phyloP scores from a whole-genome alignment of 2,329 filamentous ascomycete genomes.

The Aspergillus chevalieri region DNA sequence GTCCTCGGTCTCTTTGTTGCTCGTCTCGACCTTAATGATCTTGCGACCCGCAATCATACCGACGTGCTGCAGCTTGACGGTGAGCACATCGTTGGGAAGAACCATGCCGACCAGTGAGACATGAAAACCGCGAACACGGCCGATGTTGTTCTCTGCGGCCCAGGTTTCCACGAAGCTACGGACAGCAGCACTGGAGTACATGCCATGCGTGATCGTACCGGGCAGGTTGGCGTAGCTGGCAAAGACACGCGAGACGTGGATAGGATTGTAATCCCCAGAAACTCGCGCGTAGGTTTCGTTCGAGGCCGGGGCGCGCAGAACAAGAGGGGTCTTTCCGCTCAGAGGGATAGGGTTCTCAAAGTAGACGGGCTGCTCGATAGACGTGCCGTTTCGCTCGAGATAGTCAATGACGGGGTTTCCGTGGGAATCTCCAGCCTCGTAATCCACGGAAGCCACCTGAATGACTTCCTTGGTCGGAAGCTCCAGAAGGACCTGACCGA shows the following conservation, averaged over 20 bases:
- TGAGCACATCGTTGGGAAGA: constrained; percentile 87
- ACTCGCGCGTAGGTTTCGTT: constrained; percentile 98
- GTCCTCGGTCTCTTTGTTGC: constrained; percentile 91
- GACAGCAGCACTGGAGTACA: constrained; percentile 97
- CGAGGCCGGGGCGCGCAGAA: constrained; percentile 83
- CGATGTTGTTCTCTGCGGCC: constrained; percentile 98
- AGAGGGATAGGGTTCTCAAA: constrained; percentile 97
- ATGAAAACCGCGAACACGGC: constrained; percentile 94
- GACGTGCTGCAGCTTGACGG: constrained; percentile 91
- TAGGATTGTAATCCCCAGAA: constrained; percentile 97
- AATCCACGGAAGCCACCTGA: constrained; percentile 94
- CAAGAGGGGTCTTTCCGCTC: constrained; percentile 82
- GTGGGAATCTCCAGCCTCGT: constrained; percentile 82
- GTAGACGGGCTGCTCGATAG: constrained; percentile 90
- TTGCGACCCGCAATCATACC: constrained; percentile 98
- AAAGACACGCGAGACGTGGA: constrained; percentile 96
- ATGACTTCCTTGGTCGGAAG: constrained; percentile 95
- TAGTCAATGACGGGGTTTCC: constrained; percentile 98
- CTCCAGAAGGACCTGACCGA: constrained; percentile 87
- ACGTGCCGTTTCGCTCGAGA: constrained; percentile 80
- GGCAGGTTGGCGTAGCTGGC: constrained; percentile 91
- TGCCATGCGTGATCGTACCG: constrained; percentile 96
- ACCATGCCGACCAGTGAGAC: constrained; percentile 98
- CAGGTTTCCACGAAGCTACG: constrained; percentile 95
- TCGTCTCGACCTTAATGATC: constrained; percentile 97